A percentile compares a stretch with the other conserved stretches of the same genome.
phyloP scores from a whole-genome alignment of 768 basidiomycete species.

The Megacollybia marginata region DNA sequence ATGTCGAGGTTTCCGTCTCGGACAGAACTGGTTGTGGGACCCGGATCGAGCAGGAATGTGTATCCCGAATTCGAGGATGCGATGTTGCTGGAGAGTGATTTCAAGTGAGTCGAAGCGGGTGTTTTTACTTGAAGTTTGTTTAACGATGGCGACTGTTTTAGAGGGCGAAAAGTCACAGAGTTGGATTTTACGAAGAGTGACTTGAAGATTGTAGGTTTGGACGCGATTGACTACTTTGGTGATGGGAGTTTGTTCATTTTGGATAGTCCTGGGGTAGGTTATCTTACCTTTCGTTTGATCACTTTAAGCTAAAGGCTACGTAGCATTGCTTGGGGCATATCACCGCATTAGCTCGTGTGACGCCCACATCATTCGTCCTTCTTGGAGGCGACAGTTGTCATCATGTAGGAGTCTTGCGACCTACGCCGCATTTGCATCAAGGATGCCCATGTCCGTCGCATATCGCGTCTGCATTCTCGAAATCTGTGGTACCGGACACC shows the following conservation, averaged over 20 bases:
- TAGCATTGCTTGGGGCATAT: no score
- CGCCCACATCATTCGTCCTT: slow-evolving; percentile 5
- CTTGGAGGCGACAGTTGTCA: slow-evolving; percentile 10
- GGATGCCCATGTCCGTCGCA: slow-evolving; percentile 8
- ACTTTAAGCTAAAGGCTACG: background rate
- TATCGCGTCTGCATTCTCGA: slow-evolving; percentile 2
- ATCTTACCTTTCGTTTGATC: background rate
- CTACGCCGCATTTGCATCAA: slow-evolving; percentile 4
- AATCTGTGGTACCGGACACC: slow-evolving; percentile 4
- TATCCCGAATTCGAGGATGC: slow-evolving; percentile 5
- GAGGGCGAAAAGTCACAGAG: slow-evolving; percentile 5
- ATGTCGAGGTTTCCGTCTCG: slow-evolving; percentile 11
- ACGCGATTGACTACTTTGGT: slow-evolving; percentile 4
- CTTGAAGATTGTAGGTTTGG: slow-evolving; percentile 7
- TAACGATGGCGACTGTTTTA: no score
- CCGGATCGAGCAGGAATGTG: slow-evolving; percentile 1
- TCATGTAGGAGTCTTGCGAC: slow-evolving; percentile 8
- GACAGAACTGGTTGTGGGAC: slow-evolving; percentile 7
- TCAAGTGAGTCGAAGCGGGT: slow-evolving; percentile 3
- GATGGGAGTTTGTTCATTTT: slow-evolving; percentile 12
- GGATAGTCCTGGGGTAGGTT: slow-evolving; percentile 9
- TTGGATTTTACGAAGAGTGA: slow-evolving; percentile 5
- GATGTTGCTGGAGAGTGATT: slow-evolving; percentile 5
- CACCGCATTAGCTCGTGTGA: no score
- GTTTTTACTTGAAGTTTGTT: no score